These are phyloP conservation scores for Diaporthe vexans DNA, from an alignment of 2,329 filamentous ascomycete species.

Conservation along the genomic window DNA sequence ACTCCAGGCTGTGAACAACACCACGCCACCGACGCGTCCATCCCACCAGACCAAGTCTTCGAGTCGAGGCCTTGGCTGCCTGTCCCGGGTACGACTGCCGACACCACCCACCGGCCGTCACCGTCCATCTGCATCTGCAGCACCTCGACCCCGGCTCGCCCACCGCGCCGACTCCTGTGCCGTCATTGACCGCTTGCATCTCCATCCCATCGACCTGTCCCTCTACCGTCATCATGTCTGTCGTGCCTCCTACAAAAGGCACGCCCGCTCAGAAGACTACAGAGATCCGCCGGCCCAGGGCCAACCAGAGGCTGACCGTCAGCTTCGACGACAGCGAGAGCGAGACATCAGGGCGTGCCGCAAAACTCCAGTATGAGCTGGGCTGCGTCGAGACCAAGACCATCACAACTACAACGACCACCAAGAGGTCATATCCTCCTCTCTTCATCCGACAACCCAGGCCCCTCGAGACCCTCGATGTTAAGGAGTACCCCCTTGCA, in stretches of 20 bases:
- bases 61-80: neutral
- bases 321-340: conserved; percentile 52
- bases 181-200: neutral
- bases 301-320: conserved; percentile 53
- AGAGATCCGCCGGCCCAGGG: conserved; percentile 51
- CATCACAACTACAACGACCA: conserved; percentile 93
- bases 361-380: conserved; percentile 67
- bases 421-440: conserved; percentile 87
- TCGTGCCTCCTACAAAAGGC: conserved; percentile 38
- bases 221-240: conserved; percentile 32
- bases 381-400: conserved; percentile 77
- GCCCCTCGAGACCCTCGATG: conserved; percentile 79
- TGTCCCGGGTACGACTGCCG: conserved; percentile 30
- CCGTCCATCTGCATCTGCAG: conserved; percentile 1
- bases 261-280: conserved; percentile 46
- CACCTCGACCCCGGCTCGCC: conserved; percentile 6
- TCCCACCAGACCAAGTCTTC: neutral
- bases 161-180: neutral
- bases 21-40: neutral
- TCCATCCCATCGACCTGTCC: neutral
- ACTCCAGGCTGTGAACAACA: conserved; percentile 23
- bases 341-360: conserved; percentile 43
- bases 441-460: conserved; percentile 82
- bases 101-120: neutral
- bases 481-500: conserved; percentile 92